Evolutionary conservation across 495 filamentous ascomycete genomes (phyloP), one percentile per base, ranked within the genome.

Genomic region (Xylaria curta): DNA sequence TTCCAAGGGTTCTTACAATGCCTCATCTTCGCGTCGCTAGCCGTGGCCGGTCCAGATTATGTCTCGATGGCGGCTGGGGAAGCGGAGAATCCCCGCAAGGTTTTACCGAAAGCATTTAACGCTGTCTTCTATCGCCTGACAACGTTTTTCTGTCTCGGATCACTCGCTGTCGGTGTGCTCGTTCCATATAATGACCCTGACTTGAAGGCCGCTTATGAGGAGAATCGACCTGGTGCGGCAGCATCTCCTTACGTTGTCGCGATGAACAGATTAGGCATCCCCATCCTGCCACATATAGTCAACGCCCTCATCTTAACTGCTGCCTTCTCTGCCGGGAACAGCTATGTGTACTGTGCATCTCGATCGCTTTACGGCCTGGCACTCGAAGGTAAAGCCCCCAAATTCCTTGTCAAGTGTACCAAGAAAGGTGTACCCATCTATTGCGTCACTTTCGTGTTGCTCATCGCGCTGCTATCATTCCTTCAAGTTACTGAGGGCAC

Each of bases 21-120:
- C 78, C 82, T 94, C 15, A 89, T 90, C 78, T 84, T 87, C 71
- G 91, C 91, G 26, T 87, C 87, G 59, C 92, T 93, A 75, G 92
- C 90, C 1, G 89, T 93, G 60, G 89, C 89, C 13, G 91, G 91
- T 0, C 91, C 90, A 0, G 91, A 93, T 68, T 93, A 92, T 76
- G 87, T 93, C 47, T 86, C 87, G n/a, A 92, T 93, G 88, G 87
- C 89, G 10, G 90, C 91, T 17, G 91, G 89, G 10, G 91, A 94
- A 74, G 85, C 90, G 7, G 84, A 90, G 71, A 89, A 90, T 66
- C 91, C 91, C 6, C 84, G 91, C 8, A 78, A 77, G 13, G 84
- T 87, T 21, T 82, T 90, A 81, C 88, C 88, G 0, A 87, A 82
- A 72, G 91, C 91, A 6, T 92, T 85, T 78, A 92, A 91, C 49